Evolutionary conservation across 129 eudicot species (phyloP).

Genomic region (Saposhnikovia divaricata): DNA sequence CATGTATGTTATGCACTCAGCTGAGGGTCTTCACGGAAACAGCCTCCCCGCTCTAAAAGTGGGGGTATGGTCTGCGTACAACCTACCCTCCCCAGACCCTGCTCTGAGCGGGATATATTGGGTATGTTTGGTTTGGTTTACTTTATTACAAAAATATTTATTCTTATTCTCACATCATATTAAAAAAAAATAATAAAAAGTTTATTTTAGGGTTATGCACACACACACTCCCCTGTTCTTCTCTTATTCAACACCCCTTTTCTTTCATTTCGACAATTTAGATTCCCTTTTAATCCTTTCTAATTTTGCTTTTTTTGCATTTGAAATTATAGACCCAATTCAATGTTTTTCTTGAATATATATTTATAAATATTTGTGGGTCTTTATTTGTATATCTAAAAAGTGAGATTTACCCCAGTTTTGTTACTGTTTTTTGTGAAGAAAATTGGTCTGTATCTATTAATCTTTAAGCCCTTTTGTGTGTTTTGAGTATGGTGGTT

Average conservation of each 20-base stretch:
- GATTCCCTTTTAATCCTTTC: neutral
- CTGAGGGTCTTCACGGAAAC: too few species aligned
- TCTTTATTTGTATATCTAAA: neutral
- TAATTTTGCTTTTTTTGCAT: neutral
- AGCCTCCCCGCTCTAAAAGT: too few species aligned
- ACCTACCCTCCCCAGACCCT: too few species aligned
- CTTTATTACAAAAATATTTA: too few species aligned
- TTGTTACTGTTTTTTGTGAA: neutral
- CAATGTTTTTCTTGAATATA: neutral
- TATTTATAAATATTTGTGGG: neutral
- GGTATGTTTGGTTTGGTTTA: too few species aligned
- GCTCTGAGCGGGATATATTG: too few species aligned
- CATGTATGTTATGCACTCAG: too few species aligned
- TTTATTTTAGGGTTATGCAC: neutral
- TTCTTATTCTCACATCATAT: too few species aligned
- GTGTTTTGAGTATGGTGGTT: neutral
- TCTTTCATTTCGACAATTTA: neutral
- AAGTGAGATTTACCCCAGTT: neutral
- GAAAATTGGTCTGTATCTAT: neutral
- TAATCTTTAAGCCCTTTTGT: neutral
- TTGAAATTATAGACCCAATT: neutral
- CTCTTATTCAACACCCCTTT: slow-evolving; percentile 5
- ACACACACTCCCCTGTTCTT: neutral
- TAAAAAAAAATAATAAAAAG: too few species aligned
- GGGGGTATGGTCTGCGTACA: too few species aligned